These are phyloP conservation scores for Triangularia verruculosa DNA, from an alignment of 2,329 filamentous ascomycete species.

Conservation along the genomic window DNA sequence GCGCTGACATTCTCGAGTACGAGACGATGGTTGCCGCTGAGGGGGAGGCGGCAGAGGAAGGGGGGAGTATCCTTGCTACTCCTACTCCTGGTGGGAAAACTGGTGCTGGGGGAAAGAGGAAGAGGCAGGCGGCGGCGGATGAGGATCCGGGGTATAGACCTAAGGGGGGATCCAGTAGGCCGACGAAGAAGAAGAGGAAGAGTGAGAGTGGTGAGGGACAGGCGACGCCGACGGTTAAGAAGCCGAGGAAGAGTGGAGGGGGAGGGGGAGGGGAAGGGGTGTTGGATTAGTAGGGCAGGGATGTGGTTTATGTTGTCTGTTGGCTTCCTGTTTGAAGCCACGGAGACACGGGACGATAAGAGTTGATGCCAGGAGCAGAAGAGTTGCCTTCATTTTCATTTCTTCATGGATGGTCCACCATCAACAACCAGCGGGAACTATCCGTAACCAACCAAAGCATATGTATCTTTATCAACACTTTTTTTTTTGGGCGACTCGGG, in stretches of 20 bases:
- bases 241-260: slow-evolving; percentile 35
- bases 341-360: no score
- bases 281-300: slow-evolving; percentile 8
- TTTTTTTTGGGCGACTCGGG: no score
- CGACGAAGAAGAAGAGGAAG: slow-evolving; percentile 58
- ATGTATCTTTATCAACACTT: background rate
- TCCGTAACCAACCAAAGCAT: background rate
- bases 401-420: background rate
- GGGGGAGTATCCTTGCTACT: slow-evolving; percentile 33
- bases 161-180: slow-evolving; percentile 52
- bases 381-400: background rate
- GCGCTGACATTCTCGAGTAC: background rate
- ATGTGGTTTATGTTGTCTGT: background rate
- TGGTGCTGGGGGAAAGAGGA: slow-evolving; percentile 35
- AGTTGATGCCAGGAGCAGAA: background rate
- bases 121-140: slow-evolving; percentile 50
- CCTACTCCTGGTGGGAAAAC: slow-evolving; percentile 31
- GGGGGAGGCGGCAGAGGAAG: slow-evolving; percentile 21
- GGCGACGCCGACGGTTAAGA: slow-evolving; percentile 32
- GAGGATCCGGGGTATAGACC: slow-evolving; percentile 60
- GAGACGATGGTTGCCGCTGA: slow-evolving; percentile 19
- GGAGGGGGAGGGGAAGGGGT: background rate
- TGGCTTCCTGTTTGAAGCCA: no score
- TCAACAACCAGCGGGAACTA: background rate
- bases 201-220: slow-evolving; percentile 39